Evolutionary conservation across 768 basidiomycete genomes (phyloP).

Genomic region (Coprinopsis sp.): DNA sequence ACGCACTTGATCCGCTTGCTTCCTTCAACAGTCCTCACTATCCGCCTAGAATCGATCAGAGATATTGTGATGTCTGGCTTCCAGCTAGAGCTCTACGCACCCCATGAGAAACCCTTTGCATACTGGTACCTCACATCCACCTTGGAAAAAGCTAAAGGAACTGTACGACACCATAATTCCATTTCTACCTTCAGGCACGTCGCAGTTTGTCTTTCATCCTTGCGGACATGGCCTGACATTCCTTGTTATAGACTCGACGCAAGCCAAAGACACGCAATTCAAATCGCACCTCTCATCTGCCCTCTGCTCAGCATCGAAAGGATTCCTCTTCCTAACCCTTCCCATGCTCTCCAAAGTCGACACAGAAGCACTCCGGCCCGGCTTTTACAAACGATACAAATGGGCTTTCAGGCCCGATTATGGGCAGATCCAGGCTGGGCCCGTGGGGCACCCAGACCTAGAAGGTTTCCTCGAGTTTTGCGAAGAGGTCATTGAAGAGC

Average conservation of each 20-base stretch:
- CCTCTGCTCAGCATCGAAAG: slow-evolving; percentile 26
- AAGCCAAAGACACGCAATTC: no score
- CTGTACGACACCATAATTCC: slow-evolving; percentile 46
- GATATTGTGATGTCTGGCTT: slow-evolving; percentile 75
- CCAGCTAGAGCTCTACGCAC: slow-evolving; percentile 67
- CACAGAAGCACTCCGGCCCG: slow-evolving; percentile 49
- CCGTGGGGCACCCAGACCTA: slow-evolving; percentile 55
- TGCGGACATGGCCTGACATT: no score
- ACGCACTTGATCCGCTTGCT: slow-evolving; percentile 36
- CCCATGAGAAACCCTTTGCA: slow-evolving; percentile 65
- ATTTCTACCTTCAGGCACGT: slow-evolving; percentile 45
- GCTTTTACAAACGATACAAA: slow-evolving; percentile 67
- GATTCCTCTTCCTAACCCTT: slow-evolving; percentile 43
- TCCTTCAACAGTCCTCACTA: slow-evolving; percentile 46
- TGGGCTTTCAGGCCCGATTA: slow-evolving; percentile 70
- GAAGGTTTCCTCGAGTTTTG: slow-evolving; percentile 35
- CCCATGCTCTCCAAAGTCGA: slow-evolving; percentile 43
- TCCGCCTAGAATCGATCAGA: slow-evolving; percentile 55
- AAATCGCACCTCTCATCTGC: background rate
- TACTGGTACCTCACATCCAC: slow-evolving; percentile 70
- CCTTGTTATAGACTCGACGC: no score
- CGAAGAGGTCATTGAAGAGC: background rate
- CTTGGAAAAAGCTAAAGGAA: slow-evolving; percentile 49
- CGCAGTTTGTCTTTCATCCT: background rate
- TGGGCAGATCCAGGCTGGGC: slow-evolving; percentile 39